A percentile compares a stretch with the other conserved stretches of the same genome.
These are phyloP conservation scores for Fusarium sp. DNA, from an alignment of 2,329 filamentous ascomycete species.

Conservation along the genomic window DNA sequence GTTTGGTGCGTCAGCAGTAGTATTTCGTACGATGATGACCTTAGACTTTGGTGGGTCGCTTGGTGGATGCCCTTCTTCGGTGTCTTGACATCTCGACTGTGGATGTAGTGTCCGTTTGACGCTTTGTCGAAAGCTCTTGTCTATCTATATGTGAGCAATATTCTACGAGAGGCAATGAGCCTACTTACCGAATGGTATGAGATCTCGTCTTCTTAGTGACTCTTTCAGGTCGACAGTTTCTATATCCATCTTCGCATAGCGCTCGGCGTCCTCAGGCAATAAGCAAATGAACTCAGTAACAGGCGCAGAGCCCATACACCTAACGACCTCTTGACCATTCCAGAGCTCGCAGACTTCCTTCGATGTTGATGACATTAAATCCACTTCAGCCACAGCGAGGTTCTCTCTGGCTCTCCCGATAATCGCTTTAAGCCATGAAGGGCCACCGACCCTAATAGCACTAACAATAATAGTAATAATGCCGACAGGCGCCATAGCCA, in stretches of 20 bases:
- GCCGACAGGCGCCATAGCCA: conserved; percentile 63
- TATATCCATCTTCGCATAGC: too few species aligned
- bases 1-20: background rate
- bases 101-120: too few species aligned
- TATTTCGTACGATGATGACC: too few species aligned
- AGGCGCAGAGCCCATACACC: conserved; percentile 6
- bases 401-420: conserved; percentile 63
- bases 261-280: background rate
- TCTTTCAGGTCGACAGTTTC: too few species aligned
- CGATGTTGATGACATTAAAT: conserved; percentile 63
- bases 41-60: too few species aligned
- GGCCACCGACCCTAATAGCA: conserved; percentile 62
- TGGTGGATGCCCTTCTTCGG: too few species aligned
- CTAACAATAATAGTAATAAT: conserved; percentile 61
- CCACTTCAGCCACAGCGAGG: conserved; percentile 56
- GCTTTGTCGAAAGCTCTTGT: too few species aligned
- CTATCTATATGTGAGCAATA: too few species aligned
- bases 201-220: too few species aligned
- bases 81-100: too few species aligned
- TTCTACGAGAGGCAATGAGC: too few species aligned
- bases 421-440: conserved; percentile 59
- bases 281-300: background rate
- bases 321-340: conserved; percentile 57
- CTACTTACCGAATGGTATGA: too few species aligned
- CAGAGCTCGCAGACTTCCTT: conserved; percentile 60